These are phyloP conservation scores for Cucumis melo DNA, from an alignment of 306 rosid genomes.

Conservation along the genomic window DNA sequence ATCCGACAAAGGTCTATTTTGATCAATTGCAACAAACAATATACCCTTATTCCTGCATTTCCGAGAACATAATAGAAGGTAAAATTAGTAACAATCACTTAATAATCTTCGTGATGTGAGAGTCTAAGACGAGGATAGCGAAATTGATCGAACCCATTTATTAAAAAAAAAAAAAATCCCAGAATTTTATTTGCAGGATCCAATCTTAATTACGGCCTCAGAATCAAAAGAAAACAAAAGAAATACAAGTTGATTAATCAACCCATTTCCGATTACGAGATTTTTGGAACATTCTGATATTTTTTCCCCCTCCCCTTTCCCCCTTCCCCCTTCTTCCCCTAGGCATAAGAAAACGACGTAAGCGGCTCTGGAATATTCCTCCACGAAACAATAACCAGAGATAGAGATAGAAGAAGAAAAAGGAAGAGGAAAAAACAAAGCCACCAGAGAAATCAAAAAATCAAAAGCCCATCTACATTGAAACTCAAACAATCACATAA, in stretches of 20 bases:
- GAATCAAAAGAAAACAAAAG: neutral
- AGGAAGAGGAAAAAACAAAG: neutral
- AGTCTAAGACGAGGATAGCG: neutral
- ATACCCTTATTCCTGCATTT: conserved; percentile 74
- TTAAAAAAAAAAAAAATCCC: neutral
- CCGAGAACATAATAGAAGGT: neutral
- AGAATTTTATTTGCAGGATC: neutral
- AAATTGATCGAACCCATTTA: neutral
- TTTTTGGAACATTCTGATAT: neutral
- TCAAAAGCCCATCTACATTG: neutral
- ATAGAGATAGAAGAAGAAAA: neutral
- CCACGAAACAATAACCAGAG: neutral
- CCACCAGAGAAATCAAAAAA: neutral
- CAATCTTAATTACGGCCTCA: neutral
- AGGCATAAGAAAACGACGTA: conserved; percentile 37
- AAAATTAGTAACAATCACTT: neutral
- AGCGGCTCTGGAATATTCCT: conserved; percentile 7
- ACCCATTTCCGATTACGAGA: neutral
- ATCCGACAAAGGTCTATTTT: conserved; percentile 49
- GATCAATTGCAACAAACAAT: conserved; percentile 70
- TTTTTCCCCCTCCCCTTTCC: conserved; percentile 7
- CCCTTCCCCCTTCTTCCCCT: conserved; percentile 32
- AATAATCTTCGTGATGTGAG: neutral
- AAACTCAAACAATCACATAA: neutral
- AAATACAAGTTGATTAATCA: neutral